Conservation (phyloP, 2,329 filamentous ascomycete genomes). For the Penicillium italicum region DNA sequence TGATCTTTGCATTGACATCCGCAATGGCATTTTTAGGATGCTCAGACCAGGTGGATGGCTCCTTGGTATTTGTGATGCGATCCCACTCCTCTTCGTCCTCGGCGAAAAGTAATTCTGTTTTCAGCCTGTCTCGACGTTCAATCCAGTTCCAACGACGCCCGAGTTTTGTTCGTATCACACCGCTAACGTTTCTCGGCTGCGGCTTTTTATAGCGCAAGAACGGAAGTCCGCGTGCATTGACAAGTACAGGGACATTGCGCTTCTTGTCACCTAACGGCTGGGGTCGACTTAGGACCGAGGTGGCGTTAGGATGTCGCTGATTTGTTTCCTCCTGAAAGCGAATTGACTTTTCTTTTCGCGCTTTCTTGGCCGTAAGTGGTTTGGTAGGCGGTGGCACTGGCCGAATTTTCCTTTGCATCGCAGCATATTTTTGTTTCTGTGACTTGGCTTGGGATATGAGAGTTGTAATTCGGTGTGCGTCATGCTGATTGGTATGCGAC, state of each 20-base stretch:
- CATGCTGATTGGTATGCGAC: slow-evolving; percentile 26
- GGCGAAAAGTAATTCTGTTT: slow-evolving; percentile 32
- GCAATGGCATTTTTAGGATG: slow-evolving; percentile 18
- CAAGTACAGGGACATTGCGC: slow-evolving; percentile 40
- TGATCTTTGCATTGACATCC: slow-evolving; percentile 25
- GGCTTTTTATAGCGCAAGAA: slow-evolving; percentile 46
- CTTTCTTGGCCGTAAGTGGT: slow-evolving; percentile 20
- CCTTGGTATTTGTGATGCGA: slow-evolving; percentile 24
- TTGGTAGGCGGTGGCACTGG: slow-evolving; percentile 16
- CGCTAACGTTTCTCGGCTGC: slow-evolving; percentile 40
- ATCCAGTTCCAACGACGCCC: slow-evolving; percentile 35
- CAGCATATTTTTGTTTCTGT: slow-evolving; percentile 21
- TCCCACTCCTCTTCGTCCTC: slow-evolving; percentile 45
- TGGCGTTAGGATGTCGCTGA: slow-evolving; percentile 32
- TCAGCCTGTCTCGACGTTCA: slow-evolving; percentile 31
- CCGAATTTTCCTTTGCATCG: slow-evolving; percentile 18
- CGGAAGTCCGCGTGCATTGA: slow-evolving; percentile 42
- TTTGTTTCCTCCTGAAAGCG: slow-evolving; percentile 29
- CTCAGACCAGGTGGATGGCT: slow-evolving; percentile 25
- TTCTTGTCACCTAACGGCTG: slow-evolving; percentile 32
- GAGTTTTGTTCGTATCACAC: slow-evolving; percentile 37
- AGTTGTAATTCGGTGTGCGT: slow-evolving; percentile 23
- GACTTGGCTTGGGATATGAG: slow-evolving; percentile 28
- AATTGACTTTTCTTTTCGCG: slow-evolving; percentile 25
- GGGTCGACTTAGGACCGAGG: slow-evolving; percentile 37